Percentiles rank a stretch among this genome's conserved stretches.
Conservation (phyloP, 306 rosid species). For the Cucumis melo region DNA sequence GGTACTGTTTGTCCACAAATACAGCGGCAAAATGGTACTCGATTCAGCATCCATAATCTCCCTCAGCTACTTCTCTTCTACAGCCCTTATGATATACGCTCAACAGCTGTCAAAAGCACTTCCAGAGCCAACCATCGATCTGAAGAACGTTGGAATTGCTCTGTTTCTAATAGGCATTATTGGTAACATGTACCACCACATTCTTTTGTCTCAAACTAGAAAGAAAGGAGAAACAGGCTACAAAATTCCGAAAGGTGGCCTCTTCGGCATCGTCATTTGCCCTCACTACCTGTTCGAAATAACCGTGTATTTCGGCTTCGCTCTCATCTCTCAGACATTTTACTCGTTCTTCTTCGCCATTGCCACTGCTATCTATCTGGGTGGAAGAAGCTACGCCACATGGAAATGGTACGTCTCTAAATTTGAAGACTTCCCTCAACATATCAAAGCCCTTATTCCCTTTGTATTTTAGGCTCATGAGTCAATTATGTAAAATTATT, state of each 20-base stretch:
- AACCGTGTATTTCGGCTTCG: conserved; percentile 37
- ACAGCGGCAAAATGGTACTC: conserved; percentile 44
- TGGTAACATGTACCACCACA: conserved; percentile 87
- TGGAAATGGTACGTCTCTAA: conserved; percentile 62
- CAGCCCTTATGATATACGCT: conserved; percentile 39
- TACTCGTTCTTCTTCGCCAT: conserved; percentile 29
- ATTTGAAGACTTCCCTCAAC: conserved; percentile 51
- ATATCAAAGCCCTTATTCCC: conserved; percentile 62
- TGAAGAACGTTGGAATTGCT: conserved; percentile 31
- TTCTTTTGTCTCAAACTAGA: conserved; percentile 45
- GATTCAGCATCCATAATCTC: conserved; percentile 35
- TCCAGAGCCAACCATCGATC: conserved; percentile 40
- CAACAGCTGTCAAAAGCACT: conserved; percentile 41
- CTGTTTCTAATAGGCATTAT: conserved; percentile 40
- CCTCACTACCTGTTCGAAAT: conserved; percentile 83
- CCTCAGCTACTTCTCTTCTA: conserved; percentile 31
- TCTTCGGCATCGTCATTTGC: conserved; percentile 51
- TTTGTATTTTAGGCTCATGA: conserved; percentile 26
- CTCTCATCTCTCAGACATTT: conserved; percentile 51
- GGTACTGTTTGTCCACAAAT: conserved; percentile 45
- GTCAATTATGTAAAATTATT: no score
- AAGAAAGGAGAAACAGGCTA: conserved; percentile 45
- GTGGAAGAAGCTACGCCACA: conserved; percentile 67
- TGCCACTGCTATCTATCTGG: conserved; percentile 40
- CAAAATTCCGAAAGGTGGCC: conserved; percentile 71